A percentile compares a stretch with the other conserved stretches of the same genome.
phyloP scores from a whole-genome alignment of 176 grass and related monocot species.

The Canna indica region DNA sequence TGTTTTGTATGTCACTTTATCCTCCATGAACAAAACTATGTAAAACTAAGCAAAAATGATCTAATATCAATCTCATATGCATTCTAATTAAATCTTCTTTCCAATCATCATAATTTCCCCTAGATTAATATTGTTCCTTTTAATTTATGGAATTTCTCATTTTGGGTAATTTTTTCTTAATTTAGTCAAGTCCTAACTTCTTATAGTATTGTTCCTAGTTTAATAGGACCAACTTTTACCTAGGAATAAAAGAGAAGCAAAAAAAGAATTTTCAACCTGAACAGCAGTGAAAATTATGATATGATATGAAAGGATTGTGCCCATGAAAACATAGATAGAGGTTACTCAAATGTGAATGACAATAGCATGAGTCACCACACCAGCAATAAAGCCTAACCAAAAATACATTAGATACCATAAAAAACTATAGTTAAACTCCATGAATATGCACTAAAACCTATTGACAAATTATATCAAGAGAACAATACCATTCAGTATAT shows the following conservation, averaged over 20 bases:
- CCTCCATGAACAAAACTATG: slow-evolving; percentile 1
- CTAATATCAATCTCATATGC: not conserved
- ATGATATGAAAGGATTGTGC: no score
- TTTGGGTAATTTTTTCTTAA: not conserved
- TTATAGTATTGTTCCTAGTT: no score
- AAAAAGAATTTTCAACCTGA: no score
- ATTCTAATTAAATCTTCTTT: not conserved
- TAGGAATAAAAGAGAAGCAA: no score
- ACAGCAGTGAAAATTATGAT: no score
- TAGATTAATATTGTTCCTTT: not conserved
- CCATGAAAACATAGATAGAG: no score
- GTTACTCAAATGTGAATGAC: no score
- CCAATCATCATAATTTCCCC: not conserved
- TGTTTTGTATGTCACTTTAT: slow-evolving; percentile 10
- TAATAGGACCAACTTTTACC: no score
- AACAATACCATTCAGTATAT: not conserved
- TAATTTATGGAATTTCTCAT: not conserved
- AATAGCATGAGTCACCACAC: no score
- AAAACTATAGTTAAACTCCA: not conserved
- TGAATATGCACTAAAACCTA: not conserved
- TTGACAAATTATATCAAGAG: not conserved
- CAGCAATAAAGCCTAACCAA: no score
- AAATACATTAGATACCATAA: no score
- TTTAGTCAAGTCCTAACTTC: no score
- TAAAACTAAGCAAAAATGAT: not conserved